Base-by-base conservation (phyloP, 306 rosid species). In the Clitoria ternatea region DNA sequence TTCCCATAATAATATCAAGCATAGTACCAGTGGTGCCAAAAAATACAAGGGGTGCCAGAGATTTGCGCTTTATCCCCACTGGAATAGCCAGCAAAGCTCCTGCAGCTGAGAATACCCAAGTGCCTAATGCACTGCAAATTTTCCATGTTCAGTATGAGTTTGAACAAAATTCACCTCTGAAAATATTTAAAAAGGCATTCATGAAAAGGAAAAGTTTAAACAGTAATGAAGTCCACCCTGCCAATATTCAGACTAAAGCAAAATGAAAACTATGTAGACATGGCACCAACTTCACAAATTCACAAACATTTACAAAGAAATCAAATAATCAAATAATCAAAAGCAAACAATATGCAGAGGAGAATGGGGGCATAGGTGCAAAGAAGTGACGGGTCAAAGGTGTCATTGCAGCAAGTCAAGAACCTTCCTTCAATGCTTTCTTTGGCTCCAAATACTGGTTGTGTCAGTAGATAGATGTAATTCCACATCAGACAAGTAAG, bases 41-140 rank as follows among this genome's bases (percentile, higher is more conserved):
- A 84, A 91, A 94, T 52, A 94, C 99, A 42, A 94, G 91, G 13
- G 97, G 99, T 5, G 90, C 96, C 6, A 94, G 65, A 45, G 97
- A 94, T 70, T 89, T 94, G 75, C 89, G 85, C 81, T 89, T 94
- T 70, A 90, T 94, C 57, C 97, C 99, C 35, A 91, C 96, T 1
- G 99, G 99, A 81, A 94, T 94, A 20, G 95, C 99, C 53, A 91
- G 66, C 90, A 94, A 79, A 1, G 99, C 97, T 66, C 96, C 99
- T 23, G 91, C 96, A 44, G 87, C 95, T 2, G 97, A 89, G 85
- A 94, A 94, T 20, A 94, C 92, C 99, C 99, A 91, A 33, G 97
- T 90, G 13, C 97, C 99, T 79, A 90, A 70, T 47, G 97, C 95
- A 27, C 98, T 94, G 88, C 72, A 65, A 54, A 73, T 7, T 35